A percentile compares a stretch with the other conserved stretches of the same genome.
Conservation (phyloP, 192 early-diverging fungal species). For the Dissophora globulifera region DNA sequence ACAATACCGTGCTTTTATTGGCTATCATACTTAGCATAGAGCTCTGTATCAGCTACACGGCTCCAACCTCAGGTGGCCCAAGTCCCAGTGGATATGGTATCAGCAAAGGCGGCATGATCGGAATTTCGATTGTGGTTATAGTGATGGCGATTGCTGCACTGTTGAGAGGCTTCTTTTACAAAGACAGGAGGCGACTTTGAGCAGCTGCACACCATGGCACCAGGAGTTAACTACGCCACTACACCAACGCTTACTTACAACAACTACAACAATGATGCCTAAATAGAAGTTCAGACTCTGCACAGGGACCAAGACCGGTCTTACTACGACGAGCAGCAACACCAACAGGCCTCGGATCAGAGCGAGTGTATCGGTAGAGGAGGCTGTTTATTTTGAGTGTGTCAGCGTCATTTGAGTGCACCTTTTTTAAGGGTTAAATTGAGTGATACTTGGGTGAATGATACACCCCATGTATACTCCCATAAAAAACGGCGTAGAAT, state of each 20-base stretch:
- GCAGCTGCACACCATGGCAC: constrained; percentile 26
- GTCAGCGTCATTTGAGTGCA: no score
- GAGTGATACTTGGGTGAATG: no score
- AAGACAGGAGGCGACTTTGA: constrained; percentile 21
- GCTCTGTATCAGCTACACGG: constrained; percentile 17
- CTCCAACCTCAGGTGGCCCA: constrained; percentile 15
- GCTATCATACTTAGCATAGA: no score
- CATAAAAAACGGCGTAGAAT: no score
- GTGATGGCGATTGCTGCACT: constrained; percentile 2
- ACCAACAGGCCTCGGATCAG: constrained; percentile 31
- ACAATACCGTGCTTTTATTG: no score
- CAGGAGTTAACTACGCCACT: constrained; percentile 5
- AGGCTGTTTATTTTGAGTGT: no score
- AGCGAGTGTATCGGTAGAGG: no score
- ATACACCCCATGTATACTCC: no score
- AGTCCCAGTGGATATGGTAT: background rate
- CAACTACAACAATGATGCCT: constrained; percentile 32
- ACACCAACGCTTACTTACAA: constrained; percentile 23
- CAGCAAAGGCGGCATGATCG: constrained; percentile 19
- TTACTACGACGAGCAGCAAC: constrained; percentile 6
- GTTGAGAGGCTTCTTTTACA: constrained; percentile 14
- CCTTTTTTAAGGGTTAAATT: no score
- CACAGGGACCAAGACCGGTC: constrained; percentile 4
- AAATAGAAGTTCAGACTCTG: constrained; percentile 1
- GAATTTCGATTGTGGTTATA: constrained; percentile 32